phyloP scores from a whole-genome alignment of 768 basidiomycete genomes.

The Dioszegia aurantiaca region DNA sequence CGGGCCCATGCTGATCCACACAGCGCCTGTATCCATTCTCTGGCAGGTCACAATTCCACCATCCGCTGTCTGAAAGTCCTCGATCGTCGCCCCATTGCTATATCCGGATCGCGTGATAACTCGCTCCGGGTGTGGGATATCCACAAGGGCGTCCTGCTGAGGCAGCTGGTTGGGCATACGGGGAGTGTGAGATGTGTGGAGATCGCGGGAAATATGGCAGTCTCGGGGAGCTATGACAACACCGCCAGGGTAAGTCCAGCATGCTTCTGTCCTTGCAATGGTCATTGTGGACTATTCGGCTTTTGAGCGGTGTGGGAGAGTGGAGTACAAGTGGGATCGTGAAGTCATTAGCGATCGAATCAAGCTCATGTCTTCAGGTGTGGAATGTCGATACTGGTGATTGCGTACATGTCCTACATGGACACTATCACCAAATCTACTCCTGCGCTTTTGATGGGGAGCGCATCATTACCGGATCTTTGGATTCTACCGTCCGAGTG shows the following conservation, averaged over 20 bases:
- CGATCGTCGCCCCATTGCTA: constrained; percentile 79
- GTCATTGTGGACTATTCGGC: no score
- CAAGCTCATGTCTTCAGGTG: constrained; percentile 56
- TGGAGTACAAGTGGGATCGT: no score
- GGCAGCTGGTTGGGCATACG: constrained; percentile 70
- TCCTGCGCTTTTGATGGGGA: constrained; percentile 85
- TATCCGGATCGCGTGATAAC: constrained; percentile 83
- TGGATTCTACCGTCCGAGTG: constrained; percentile 88
- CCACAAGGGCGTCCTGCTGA: constrained; percentile 61
- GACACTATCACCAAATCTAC: constrained; percentile 87
- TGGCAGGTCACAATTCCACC: constrained; percentile 82
- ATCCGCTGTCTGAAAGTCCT: constrained; percentile 86
- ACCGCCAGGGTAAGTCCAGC: constrained; percentile 72
- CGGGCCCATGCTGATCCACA: neutral
- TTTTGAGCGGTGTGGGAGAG: no score
- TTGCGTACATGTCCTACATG: constrained; percentile 74
- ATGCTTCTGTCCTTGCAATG: neutral
- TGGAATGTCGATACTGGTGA: constrained; percentile 89
- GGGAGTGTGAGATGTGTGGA: constrained; percentile 84
- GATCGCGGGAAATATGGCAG: constrained; percentile 74
- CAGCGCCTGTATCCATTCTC: constrained; percentile 69
- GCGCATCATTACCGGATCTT: constrained; percentile 75
- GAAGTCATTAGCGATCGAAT: no score
- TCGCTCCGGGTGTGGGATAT: constrained; percentile 92
- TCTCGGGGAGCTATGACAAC: constrained; percentile 90